Conservation (phyloP, 2,329 filamentous ascomycete genomes). For the Colletotrichum graminicola region DNA sequence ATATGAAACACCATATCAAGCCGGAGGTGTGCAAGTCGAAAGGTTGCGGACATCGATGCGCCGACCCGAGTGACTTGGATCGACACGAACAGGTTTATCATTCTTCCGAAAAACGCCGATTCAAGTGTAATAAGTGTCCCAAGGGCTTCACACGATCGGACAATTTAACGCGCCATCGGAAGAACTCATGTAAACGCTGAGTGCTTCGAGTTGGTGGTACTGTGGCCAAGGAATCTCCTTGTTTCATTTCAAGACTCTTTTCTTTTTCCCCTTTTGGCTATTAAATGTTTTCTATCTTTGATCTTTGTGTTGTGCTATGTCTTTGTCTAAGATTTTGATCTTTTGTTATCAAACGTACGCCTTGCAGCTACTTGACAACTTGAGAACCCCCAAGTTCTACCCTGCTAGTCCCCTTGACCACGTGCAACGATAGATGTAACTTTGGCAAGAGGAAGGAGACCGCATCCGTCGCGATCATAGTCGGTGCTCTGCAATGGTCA, state of each 20-base stretch:
- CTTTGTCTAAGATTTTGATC: background rate
- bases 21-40: background rate
- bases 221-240: too few relatives aligned
- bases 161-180: background rate
- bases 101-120: accelerated
- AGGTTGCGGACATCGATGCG: background rate
- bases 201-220: background rate
- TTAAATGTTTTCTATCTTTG: too few relatives aligned
- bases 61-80: constrained; percentile 1
- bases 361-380: background rate
- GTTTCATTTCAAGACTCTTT: background rate
- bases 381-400: background rate
- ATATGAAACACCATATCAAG: background rate
- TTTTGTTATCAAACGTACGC: background rate
- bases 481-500: constrained; percentile 23
- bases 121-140: constrained; percentile 1
- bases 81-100: background rate
- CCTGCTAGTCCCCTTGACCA: background rate
- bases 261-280: background rate
- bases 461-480: constrained; percentile 13
- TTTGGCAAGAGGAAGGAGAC: constrained; percentile 22
- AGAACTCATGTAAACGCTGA: background rate
- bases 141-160: constrained; percentile 1
- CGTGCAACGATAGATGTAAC: too few relatives aligned
- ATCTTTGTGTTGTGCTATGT: background rate